Percentiles rank a stretch among this genome's conserved stretches.
These are phyloP conservation scores for Rhizophora apiculata DNA, from an alignment of 345 rosid genomes.

Conservation along the genomic window DNA sequence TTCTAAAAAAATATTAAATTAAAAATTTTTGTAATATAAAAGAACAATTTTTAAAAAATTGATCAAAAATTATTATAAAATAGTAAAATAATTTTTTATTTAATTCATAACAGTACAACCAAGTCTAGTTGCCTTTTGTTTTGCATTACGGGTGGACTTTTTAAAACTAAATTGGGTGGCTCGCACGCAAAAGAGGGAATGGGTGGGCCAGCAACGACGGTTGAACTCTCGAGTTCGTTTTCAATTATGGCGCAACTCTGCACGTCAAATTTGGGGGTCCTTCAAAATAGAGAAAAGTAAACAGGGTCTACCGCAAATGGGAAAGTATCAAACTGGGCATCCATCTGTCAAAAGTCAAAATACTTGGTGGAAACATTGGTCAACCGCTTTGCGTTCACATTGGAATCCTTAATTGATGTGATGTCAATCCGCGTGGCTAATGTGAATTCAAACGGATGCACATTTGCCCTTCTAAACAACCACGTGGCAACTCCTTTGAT, in stretches of 20 bases:
- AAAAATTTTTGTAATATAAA: too few species aligned
- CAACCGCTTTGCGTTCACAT: background rate
- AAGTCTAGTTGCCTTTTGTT: background rate
- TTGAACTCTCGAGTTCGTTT: slow-evolving; percentile 8
- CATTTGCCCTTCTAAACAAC: background rate
- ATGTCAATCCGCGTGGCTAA: background rate
- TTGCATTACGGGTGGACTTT: slow-evolving; percentile 9
- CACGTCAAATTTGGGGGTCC: background rate
- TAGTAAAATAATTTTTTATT: too few species aligned
- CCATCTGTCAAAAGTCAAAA: background rate
- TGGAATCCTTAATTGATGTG: background rate
- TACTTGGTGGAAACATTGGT: background rate
- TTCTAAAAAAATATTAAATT: too few species aligned
- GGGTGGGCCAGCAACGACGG: slow-evolving; percentile 23
- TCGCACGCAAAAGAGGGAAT: background rate
- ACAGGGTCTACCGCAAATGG: background rate
- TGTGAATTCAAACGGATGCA: background rate
- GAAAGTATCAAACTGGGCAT: background rate
- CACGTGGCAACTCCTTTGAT: too few species aligned
- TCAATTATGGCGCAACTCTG: too few species aligned
- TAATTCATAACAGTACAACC: background rate
- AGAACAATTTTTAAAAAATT: too few species aligned
- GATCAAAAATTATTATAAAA: too few species aligned
- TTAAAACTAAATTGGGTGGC: slow-evolving; percentile 8
- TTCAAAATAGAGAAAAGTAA: background rate